These are phyloP conservation scores for Sergeia podlipaevii DNA, from an alignment of 208 protist species.

Conservation along the genomic window DNA sequence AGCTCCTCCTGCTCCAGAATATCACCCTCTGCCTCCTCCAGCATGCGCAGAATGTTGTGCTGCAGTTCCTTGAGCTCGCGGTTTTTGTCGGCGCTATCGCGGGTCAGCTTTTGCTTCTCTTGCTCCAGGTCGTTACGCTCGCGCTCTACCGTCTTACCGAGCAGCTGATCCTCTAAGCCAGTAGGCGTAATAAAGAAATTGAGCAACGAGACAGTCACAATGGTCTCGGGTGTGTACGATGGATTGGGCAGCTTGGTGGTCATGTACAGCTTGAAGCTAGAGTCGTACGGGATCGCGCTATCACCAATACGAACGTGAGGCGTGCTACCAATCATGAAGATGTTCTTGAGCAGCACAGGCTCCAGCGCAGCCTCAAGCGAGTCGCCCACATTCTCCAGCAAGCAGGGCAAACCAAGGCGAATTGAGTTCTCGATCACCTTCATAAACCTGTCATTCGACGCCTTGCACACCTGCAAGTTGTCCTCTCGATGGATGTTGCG, in stretches of 20 bases:
- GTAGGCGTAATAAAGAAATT: slow-evolving; percentile 98
- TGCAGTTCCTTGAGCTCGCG: slow-evolving; percentile 95
- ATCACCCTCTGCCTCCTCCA: slow-evolving; percentile 93
- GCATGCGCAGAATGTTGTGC: slow-evolving; percentile 94
- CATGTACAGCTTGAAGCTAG: slow-evolving; percentile 96
- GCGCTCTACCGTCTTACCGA: slow-evolving; percentile 96
- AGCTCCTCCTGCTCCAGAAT: slow-evolving; percentile 97
- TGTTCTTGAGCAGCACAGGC: slow-evolving; percentile 94
- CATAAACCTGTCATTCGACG: slow-evolving; percentile 94
- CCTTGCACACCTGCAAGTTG: slow-evolving; percentile 95
- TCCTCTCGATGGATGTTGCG: slow-evolving; percentile 93
- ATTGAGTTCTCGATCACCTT: slow-evolving; percentile 95
- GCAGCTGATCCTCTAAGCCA: slow-evolving; percentile 97
- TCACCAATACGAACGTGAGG: slow-evolving; percentile 97
- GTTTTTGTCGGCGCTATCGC: slow-evolving; percentile 93
- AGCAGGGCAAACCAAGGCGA: slow-evolving; percentile 95
- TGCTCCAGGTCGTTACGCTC: slow-evolving; percentile 97
- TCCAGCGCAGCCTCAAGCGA: slow-evolving; percentile 95
- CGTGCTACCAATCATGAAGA: slow-evolving; percentile 93
- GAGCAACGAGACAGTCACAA: slow-evolving; percentile 96
- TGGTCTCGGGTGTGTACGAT: slow-evolving; percentile 95
- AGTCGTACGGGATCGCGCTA: slow-evolving; percentile 94
- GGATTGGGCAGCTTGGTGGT: slow-evolving; percentile 98
- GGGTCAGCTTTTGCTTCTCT: slow-evolving; percentile 94
- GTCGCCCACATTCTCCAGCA: slow-evolving; percentile 96